These are phyloP conservation scores for Juglanconis juglandina DNA, from an alignment of 2,329 filamentous ascomycete species.

Conservation along the genomic window DNA sequence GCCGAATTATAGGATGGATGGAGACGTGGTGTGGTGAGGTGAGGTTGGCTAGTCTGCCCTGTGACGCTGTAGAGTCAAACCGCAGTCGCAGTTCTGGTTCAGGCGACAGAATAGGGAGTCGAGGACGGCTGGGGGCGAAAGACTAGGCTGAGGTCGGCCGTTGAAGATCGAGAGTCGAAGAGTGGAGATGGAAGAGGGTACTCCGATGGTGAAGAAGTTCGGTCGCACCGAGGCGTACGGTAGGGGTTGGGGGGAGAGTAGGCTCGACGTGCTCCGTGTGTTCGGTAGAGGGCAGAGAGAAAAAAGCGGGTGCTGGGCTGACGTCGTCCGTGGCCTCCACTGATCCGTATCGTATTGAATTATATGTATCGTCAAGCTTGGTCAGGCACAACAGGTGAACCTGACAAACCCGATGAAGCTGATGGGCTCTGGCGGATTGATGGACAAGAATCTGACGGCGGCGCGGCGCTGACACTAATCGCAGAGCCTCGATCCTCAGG, in stretches of 20 bases:
- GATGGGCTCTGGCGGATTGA: conserved; percentile 19
- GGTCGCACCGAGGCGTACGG: conserved; percentile 15
- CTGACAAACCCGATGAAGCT: neutral
- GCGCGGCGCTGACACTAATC: conserved; percentile 22
- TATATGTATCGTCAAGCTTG: neutral
- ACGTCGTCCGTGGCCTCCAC: conserved; percentile 2
- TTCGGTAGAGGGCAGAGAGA: neutral
- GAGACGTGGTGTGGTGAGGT: conserved; percentile 4
- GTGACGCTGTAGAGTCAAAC: neutral
- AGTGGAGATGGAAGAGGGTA: conserved; percentile 4
- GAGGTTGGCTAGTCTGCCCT: neutral
- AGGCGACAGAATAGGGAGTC: conserved; percentile 8
- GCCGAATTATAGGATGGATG: conserved; percentile 1
- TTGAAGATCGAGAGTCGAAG: conserved; percentile 7
- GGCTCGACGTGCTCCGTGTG: conserved; percentile 10
- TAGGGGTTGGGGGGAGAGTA: conserved; percentile 12
- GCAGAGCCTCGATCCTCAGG: neutral
- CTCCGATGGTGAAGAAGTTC: conserved; percentile 12
- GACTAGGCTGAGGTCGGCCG: conserved; percentile 9
- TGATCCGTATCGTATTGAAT: neutral
- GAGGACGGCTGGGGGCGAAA: conserved; percentile 11
- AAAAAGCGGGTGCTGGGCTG: conserved; percentile 7
- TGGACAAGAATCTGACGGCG: conserved; percentile 25
- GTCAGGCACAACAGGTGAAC: neutral
- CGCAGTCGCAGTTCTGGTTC: conserved; percentile 4